phyloP scores from a whole-genome alignment of 768 basidiomycete species.

The Hericium erinaceus region DNA sequence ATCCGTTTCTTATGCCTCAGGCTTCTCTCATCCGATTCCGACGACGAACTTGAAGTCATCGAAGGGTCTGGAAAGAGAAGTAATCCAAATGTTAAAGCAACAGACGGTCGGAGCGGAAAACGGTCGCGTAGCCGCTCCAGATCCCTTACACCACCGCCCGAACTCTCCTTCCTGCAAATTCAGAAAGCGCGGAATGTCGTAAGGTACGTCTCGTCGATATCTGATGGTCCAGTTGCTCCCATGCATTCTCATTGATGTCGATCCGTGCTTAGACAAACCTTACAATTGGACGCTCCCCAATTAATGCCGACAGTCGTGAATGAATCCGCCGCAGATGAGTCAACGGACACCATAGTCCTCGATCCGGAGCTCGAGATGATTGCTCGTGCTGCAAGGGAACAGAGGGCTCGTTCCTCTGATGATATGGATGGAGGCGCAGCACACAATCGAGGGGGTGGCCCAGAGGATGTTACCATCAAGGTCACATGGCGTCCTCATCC shows the following conservation, averaged over 20 bases:
- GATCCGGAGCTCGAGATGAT: conserved; percentile 60
- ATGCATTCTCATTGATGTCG: neutral
- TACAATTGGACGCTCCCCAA: conserved; percentile 30
- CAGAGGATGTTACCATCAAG: conserved; percentile 35
- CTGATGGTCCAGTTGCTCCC: neutral
- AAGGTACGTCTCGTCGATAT: conserved; percentile 31
- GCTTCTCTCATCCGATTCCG: conserved; percentile 34
- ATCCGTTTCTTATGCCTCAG: conserved; percentile 11
- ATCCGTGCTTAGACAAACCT: conserved; percentile 32
- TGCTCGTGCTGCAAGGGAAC: conserved; percentile 29
- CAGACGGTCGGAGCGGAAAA: conserved; percentile 15
- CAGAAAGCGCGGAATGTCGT: conserved; percentile 51
- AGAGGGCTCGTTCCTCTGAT: conserved; percentile 3
- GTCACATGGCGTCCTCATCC: conserved; percentile 68
- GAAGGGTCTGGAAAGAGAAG: conserved; percentile 19
- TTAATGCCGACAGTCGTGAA: conserved; percentile 6
- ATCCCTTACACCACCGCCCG: conserved; percentile 73
- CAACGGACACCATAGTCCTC: conserved; percentile 38
- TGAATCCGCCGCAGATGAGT: conserved; percentile 31
- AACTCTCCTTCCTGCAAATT: conserved; percentile 42
- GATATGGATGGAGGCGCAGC: conserved; percentile 3
- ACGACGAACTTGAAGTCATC: conserved; percentile 34
- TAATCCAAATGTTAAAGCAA: conserved; percentile 18
- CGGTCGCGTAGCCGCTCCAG: conserved; percentile 50
- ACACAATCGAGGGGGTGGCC: conserved; percentile 20